Percentiles rank a stretch among this genome's conserved stretches.
Evolutionary conservation across 2,329 filamentous ascomycete species (phyloP).

Genomic region (Colletotrichum ledebouriae): DNA sequence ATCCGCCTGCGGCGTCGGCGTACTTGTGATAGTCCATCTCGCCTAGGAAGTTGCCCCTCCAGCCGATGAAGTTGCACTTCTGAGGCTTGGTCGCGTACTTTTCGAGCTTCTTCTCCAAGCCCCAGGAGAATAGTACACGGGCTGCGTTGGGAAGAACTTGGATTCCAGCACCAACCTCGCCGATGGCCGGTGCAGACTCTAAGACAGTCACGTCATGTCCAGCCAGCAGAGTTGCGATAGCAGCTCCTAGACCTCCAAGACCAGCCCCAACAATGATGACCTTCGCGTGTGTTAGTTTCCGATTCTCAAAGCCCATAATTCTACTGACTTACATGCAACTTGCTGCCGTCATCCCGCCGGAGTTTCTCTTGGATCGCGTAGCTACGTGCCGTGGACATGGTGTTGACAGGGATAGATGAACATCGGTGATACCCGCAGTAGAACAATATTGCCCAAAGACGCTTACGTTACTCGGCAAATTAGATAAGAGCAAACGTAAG

Average conservation of each 20-base stretch:
- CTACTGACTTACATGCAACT: conserved; percentile 8
- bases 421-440: background rate
- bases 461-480: background rate
- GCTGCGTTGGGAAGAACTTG: conserved; percentile 42
- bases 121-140: conserved; percentile 42
- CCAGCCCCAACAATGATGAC: conserved; percentile 42
- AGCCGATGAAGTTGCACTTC: conserved; percentile 39
- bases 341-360: conserved; percentile 19
- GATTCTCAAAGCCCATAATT: background rate
- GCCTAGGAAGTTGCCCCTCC: conserved; percentile 42
- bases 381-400: conserved; percentile 11
- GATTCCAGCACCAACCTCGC: conserved; percentile 44
- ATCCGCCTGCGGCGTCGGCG: conserved; percentile 37
- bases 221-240: conserved; percentile 32
- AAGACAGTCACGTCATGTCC: conserved; percentile 42
- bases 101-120: conserved; percentile 38
- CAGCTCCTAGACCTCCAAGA: conserved; percentile 39
- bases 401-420: background rate
- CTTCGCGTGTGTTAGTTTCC: background rate
- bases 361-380: conserved; percentile 27
- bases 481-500: background rate
- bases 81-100: conserved; percentile 42
- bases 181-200: conserved; percentile 37
- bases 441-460: background rate
- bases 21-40: conserved; percentile 38